These are phyloP conservation scores for Puccinia horiana DNA, from an alignment of 1,284 basidiomycete genomes.

Conservation along the genomic window DNA sequence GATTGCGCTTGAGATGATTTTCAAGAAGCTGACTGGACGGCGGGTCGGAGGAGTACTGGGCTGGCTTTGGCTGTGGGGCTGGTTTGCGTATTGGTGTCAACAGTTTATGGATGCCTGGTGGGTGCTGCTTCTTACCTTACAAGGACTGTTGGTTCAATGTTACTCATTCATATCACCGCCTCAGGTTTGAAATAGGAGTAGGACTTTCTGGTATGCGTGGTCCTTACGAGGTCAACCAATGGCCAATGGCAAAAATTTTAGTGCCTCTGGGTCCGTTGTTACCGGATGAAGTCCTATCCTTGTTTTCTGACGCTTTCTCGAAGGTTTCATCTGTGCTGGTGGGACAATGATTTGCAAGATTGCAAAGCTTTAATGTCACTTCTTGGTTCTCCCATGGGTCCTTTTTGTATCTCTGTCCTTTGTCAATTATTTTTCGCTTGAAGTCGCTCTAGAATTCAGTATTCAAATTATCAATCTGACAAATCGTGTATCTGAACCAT, in stretches of 20 bases:
- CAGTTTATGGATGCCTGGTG: conserved; percentile 37
- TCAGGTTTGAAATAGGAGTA: conserved; percentile 25
- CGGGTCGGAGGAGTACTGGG: conserved; percentile 27
- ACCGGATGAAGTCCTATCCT: conserved; percentile 24
- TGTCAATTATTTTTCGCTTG: too few species aligned
- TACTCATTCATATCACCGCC: neutral
- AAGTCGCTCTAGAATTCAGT: too few species aligned
- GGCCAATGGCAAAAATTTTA: conserved; percentile 31
- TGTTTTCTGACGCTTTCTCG: neutral
- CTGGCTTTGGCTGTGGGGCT: conserved; percentile 19
- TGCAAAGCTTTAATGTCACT: too few species aligned
- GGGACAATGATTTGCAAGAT: neutral
- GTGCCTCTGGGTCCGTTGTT: conserved; percentile 39
- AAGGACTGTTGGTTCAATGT: neutral
- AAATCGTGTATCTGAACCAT: too few species aligned
- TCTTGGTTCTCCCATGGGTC: too few species aligned
- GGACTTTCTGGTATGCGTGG: conserved; percentile 25
- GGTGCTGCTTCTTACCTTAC: neutral
- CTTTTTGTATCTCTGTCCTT: too few species aligned
- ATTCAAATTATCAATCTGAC: too few species aligned
- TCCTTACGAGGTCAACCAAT: conserved; percentile 17
- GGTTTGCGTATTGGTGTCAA: conserved; percentile 15
- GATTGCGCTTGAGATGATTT: conserved; percentile 30
- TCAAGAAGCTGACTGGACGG: conserved; percentile 21
- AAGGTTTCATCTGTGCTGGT: neutral